Evolutionary conservation across 1,284 basidiomycete species (phyloP), one percentile per base, ranked within the genome.

Genomic region (Xerocomus amazonicus): DNA sequence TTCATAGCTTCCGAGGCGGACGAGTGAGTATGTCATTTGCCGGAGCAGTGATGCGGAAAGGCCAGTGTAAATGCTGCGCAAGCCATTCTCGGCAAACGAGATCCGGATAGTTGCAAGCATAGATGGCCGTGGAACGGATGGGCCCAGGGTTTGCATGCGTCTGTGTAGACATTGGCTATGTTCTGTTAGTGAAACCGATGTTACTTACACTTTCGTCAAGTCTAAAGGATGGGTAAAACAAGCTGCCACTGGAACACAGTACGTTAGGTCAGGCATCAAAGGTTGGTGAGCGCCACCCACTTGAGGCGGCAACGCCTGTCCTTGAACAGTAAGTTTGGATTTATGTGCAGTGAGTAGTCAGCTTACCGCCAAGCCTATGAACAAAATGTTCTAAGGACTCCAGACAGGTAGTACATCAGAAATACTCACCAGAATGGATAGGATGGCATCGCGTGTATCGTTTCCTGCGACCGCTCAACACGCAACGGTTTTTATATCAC

Each of bases 1-100:
- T 66, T 96, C 92, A 65, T 95, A 95, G 31, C 78, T 81, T 32
- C 92, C 92, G 45, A 96, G 74, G 13, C 92, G 85, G 43, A 92
- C 90, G 48, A 95, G 78, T 0, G 90, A 92, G 65, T 95, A 95
- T 9, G 90, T 87, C 92, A 95, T 93, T 71, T 95, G 92, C 41
- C 92, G 81, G 61, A 95, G 73, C 38, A 94, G 70, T 3, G 92
- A 92, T 14, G 92, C 92, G 9, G 86, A 84, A 29, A 95, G 76
- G 32, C 93, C 92, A 19, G 86, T 84, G 62, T 90, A 92, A 33
- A 93, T 70, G 56, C 89, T 88, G 52, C 78, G 74, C 54, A 90
- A 60, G 41, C 91, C 90, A 51, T 77, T 76, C 51, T 83, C 72
- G 7, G 73, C 64, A 35, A 88, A 67, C 13, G 85, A 82, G 41